Evolutionary conservation across 352 stramenopile species (phyloP).

Genomic region (Thraustotheca clavata): DNA sequence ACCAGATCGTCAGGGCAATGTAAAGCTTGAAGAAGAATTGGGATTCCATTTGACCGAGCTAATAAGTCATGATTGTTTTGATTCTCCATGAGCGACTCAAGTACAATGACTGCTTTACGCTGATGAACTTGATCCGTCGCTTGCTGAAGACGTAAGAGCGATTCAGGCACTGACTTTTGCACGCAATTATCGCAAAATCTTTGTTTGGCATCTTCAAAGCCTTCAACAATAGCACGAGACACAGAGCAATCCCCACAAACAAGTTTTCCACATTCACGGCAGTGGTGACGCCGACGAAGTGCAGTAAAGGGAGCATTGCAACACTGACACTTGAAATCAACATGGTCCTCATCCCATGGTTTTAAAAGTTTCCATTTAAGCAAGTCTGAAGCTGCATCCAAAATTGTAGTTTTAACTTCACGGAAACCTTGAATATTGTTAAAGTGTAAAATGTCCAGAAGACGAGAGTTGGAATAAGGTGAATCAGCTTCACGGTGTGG

Average conservation of each 20-base stretch:
- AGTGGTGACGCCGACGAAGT: conserved; percentile 76
- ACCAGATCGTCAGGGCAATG: conserved; percentile 59
- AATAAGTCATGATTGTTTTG: conserved; percentile 78
- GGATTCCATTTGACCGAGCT: conserved; percentile 59
- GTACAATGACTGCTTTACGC: conserved; percentile 54
- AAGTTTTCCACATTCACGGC: conserved; percentile 79
- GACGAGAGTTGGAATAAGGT: conserved; percentile 73
- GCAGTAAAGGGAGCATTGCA: conserved; percentile 76
- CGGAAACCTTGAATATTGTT: conserved; percentile 35
- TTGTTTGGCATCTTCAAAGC: conserved; percentile 53
- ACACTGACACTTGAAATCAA: conserved; percentile 58
- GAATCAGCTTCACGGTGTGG: conserved; percentile 42
- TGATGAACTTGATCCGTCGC: conserved; percentile 49
- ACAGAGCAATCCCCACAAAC: conserved; percentile 82
- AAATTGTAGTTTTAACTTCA: conserved; percentile 44
- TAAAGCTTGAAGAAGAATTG: conserved; percentile 57
- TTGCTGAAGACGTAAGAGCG: conserved; percentile 50
- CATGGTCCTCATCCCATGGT: conserved; percentile 81
- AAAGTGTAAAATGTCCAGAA: conserved; percentile 71
- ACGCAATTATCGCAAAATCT: conserved; percentile 80
- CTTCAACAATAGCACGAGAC: conserved; percentile 76
- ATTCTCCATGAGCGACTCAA: conserved; percentile 82
- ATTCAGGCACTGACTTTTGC: conserved; percentile 60
- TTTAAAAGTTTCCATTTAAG: conserved; percentile 83
- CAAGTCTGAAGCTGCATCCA: conserved; percentile 78